Conservation (phyloP, 495 filamentous ascomycete species). For the Penicillium odoratum region DNA sequence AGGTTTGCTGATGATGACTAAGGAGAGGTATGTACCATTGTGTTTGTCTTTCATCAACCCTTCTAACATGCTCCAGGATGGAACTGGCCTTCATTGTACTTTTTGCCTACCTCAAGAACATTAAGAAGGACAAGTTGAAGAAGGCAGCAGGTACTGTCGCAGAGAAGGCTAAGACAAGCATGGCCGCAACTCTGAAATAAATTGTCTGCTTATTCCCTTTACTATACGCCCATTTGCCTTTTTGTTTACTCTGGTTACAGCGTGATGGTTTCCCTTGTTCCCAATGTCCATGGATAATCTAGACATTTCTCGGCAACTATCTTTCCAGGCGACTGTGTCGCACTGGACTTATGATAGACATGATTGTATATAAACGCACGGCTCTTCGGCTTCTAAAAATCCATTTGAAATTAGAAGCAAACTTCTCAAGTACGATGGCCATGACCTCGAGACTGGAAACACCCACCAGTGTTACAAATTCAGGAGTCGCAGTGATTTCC, state of each 20-base stretch:
- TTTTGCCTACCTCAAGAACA: conserved; percentile 72
- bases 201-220: conserved; percentile 6
- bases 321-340: neutral
- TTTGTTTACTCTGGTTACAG: conserved; percentile 20
- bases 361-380: neutral
- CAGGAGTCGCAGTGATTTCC: too few relatives aligned
- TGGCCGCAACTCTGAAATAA: conserved; percentile 49
- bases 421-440: neutral
- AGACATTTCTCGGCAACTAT: conserved; percentile 14
- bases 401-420: neutral
- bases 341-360: neutral
- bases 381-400: neutral
- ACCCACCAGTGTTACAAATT: too few relatives aligned
- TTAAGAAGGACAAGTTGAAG: conserved; percentile 69
- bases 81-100: conserved; percentile 87
- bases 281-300: conserved; percentile 18
- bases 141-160: conserved; percentile 57
- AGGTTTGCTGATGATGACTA: conserved; percentile 98
- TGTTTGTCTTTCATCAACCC: conserved; percentile 20
- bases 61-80: conserved; percentile 59
- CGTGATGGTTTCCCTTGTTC: conserved; percentile 27
- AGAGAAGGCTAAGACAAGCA: conserved; percentile 40
- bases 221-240: conserved; percentile 7
- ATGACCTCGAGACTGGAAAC: too few relatives aligned
- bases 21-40: conserved; percentile 72